A percentile compares a stretch with the other conserved stretches of the same genome.
Conservation (phyloP, 495 filamentous ascomycete species). For the Penicillium dipodomyicola region DNA sequence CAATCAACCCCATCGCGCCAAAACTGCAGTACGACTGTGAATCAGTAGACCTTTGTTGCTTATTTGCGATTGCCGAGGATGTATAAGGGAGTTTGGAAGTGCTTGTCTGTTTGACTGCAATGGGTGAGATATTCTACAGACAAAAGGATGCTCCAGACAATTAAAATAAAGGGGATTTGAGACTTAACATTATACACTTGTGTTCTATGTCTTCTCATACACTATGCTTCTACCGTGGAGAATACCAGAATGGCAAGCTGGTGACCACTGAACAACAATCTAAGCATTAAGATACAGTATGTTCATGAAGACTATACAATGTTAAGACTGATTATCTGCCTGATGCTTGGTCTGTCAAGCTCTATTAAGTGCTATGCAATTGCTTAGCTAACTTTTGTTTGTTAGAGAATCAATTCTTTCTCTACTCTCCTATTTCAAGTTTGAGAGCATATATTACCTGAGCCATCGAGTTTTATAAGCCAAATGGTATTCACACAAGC, state of each 20-base stretch:
- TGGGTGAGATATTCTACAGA: not conserved
- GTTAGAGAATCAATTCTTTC: too few species aligned
- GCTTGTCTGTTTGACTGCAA: not conserved
- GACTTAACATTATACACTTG: not conserved
- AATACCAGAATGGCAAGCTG: not conserved
- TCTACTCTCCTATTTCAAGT: too few species aligned
- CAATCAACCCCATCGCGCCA: conserved; percentile 28
- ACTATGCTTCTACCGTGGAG: not conserved
- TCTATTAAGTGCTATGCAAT: too few species aligned
- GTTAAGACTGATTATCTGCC: too few species aligned
- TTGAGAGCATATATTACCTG: not conserved
- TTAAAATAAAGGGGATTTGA: not conserved
- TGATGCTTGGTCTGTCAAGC: too few species aligned
- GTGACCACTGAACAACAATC: not conserved
- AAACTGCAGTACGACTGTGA: conserved; percentile 6
- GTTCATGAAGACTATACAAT: not conserved
- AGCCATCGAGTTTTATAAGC: not conserved
- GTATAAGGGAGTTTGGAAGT: not conserved
- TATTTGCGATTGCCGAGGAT: not conserved
- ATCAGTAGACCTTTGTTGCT: conserved; percentile 1
- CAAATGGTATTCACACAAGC: too few species aligned
- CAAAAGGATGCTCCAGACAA: not conserved
- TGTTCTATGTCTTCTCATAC: not conserved
- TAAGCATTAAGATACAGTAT: not conserved
- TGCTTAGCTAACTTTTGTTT: too few species aligned